Evolutionary conservation across 2,329 filamentous ascomycete genomes (phyloP).

Genomic region (Monilinia laxa): DNA sequence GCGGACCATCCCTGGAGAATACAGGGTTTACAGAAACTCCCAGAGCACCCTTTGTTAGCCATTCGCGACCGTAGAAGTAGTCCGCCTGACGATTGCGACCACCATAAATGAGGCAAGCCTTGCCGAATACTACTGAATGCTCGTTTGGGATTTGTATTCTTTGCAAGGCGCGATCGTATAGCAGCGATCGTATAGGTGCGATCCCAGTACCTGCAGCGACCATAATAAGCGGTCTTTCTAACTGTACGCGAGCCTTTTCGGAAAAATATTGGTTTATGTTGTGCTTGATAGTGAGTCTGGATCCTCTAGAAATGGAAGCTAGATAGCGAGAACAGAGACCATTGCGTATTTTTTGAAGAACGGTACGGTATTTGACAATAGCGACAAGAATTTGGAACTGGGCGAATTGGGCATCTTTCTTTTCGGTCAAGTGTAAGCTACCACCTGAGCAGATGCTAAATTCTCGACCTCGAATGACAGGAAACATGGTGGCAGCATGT

Average conservation of each 20-base stretch:
- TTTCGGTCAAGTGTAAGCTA: conserved; percentile 28
- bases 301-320: conserved; percentile 59
- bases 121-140: conserved; percentile 33
- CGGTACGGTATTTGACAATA: conserved; percentile 86
- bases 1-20: conserved; percentile 67
- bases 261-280: conserved; percentile 53
- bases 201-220: conserved; percentile 85
- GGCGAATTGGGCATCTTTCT: too few relatives aligned
- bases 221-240: conserved; percentile 61
- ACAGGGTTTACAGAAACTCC: conserved; percentile 53
- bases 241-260: conserved; percentile 49
- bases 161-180: conserved; percentile 64
- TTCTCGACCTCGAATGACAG: conserved; percentile 79
- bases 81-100: conserved; percentile 73
- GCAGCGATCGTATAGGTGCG: conserved; percentile 76
- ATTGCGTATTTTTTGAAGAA: conserved; percentile 78
- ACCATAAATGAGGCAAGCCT: conserved; percentile 72
- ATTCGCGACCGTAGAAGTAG: conserved; percentile 80
- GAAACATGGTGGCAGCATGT: conserved; percentile 71
- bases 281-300: conserved; percentile 45
- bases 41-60: conserved; percentile 47
- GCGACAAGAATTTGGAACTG: conserved; percentile 73
- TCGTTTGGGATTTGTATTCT: conserved; percentile 28
- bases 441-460: conserved; percentile 89
- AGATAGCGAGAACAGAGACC: conserved; percentile 92